Percentiles rank a stretch among this genome's conserved stretches.
phyloP scores from a whole-genome alignment of 2,329 filamentous ascomycete genomes.

The Fusarium hainanense region DNA sequence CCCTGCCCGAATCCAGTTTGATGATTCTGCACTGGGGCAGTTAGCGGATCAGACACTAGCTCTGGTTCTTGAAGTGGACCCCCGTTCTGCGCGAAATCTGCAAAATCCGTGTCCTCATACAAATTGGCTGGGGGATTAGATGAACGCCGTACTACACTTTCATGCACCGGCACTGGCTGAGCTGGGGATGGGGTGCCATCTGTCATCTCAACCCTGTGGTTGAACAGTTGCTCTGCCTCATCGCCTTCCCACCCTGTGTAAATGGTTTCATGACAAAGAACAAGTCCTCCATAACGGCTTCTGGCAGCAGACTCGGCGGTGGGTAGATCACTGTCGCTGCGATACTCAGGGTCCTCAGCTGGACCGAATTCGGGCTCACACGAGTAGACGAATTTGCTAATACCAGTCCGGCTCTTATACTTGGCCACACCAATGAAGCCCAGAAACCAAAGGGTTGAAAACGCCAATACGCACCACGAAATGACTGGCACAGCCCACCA shows the following conservation, averaged over 20 bases:
- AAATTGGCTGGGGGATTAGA: background rate
- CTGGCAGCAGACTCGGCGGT: background rate
- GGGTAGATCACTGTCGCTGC: background rate
- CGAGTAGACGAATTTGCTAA: background rate
- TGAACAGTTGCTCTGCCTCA: background rate
- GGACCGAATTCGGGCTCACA: background rate
- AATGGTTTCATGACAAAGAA: background rate
- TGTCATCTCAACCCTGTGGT: background rate
- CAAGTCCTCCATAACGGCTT: background rate
- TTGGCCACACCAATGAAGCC: background rate
- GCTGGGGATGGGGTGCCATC: background rate
- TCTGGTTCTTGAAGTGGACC: background rate
- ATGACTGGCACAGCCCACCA: background rate
- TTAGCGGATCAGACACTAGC: background rate
- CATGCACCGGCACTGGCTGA: background rate
- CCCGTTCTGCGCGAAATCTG: background rate
- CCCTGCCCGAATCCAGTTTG: background rate
- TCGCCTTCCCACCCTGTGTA: background rate
- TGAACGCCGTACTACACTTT: background rate
- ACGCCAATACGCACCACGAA: background rate
- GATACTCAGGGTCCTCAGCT: background rate
- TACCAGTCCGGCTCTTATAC: background rate
- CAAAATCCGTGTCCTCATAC: background rate
- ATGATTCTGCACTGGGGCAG: background rate
- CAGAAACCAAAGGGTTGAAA: background rate